A percentile compares a stretch with the other conserved stretches of the same genome.
Conservation (phyloP, 2,329 filamentous ascomycete species). For the Hymenoscyphus scutula region DNA sequence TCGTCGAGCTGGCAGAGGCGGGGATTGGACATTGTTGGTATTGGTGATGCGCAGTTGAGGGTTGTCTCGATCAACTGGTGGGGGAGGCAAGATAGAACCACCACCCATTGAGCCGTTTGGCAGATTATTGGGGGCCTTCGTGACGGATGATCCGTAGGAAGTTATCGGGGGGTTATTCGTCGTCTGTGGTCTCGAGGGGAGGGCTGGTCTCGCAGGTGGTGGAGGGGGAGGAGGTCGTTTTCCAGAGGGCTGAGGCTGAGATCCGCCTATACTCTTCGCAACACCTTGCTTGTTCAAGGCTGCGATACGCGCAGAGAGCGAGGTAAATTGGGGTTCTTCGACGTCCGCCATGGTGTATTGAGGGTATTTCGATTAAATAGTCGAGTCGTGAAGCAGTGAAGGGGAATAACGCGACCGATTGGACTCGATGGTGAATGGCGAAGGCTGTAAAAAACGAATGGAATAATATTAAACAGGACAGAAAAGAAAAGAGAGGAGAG, state of each 20-base stretch:
- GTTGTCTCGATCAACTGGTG: conserved; percentile 32
- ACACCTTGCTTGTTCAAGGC: conserved; percentile 50
- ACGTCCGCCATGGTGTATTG: conserved; percentile 53
- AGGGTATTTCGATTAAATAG: neutral
- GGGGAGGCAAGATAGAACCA: conserved; percentile 30
- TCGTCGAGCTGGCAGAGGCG: conserved; percentile 29
- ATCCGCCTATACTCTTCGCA: conserved; percentile 19
- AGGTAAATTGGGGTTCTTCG: conserved; percentile 60
- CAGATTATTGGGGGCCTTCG: conserved; percentile 29
- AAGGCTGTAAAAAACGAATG: neutral
- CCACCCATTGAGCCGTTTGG: conserved; percentile 25
- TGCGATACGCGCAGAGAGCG: conserved; percentile 61
- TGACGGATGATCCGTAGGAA: conserved; percentile 29
- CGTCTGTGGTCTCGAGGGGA: conserved; percentile 40
- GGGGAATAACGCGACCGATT: neutral
- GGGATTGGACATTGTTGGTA: conserved; percentile 23
- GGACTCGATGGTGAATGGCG: neutral
- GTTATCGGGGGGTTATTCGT: conserved; percentile 38
- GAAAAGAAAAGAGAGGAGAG: conserved; percentile 1
- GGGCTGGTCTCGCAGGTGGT: conserved; percentile 39
- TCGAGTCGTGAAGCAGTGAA: neutral
- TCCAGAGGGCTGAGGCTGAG: conserved; percentile 31
- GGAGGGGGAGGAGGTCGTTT: conserved; percentile 57
- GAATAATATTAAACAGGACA: neutral
- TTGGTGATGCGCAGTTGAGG: conserved; percentile 11